Base-by-base conservation (phyloP, 2,329 filamentous ascomycete genomes). In the Malbranchea cinnamomea region DNA sequence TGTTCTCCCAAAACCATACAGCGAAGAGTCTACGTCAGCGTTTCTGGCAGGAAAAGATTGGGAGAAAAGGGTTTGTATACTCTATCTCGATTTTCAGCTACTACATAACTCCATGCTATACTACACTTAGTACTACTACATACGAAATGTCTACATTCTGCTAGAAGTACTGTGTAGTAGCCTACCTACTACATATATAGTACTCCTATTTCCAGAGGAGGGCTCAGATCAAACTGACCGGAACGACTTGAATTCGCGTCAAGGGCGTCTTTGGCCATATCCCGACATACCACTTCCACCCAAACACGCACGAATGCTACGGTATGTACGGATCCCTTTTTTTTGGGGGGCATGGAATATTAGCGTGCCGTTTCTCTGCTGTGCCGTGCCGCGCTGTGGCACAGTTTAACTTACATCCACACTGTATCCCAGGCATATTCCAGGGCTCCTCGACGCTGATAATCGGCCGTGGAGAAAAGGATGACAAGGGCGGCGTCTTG, bases 301-400 rank as follows among this genome's bases (percentile, higher is more conserved):
- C 46, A 14, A 52, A 54, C 13, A 50, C 49, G 2, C 50, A 56
- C 38, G 50, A 56, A 38, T 54, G 50, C 34, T 56, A 56, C 34
- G 51, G 50, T 48, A 39, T 36, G 23, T 23, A 23, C 3, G 3
- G 5, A 26, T 15, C 26, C 10, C 10, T 11, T 19, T 17, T 14
- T 25, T 30, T 21, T 27, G 23, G 10, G n/a, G n/a, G n/a, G n/a
- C n/a, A n/a, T n/a, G n/a, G n/a, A 10, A 14, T 14, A 6, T 6
- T 28, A 10, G 18, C 5, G 7, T n/a, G 7, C n/a, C 20, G n/a
- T 7, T n/a, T 22, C 20, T 7, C 7, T 22, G 20, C 7, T n/a
- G n/a, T n/a, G n/a, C n/a, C n/a, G n/a, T n/a, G n/a, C n/a, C n/a
- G n/a, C n/a, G n/a, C n/a, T n/a, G n/a, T n/a, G n/a, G n/a, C n/a